Percentiles rank a stretch among this genome's conserved stretches.
Evolutionary conservation across 306 rosid genomes (phyloP).

Genomic region (Macrotyloma uniflorum): DNA sequence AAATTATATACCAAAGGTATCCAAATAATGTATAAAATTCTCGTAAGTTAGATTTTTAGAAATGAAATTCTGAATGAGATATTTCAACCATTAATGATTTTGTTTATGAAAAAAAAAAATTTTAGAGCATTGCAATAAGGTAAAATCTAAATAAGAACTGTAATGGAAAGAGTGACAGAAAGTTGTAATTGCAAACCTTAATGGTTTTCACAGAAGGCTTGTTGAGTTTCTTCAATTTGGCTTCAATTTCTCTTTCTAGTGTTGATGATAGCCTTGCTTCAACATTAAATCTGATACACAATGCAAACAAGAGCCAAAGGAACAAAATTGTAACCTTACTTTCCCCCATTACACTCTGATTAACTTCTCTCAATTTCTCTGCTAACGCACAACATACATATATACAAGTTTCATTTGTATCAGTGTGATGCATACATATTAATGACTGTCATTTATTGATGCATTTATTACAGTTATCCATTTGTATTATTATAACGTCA

Average conservation of each 20-base stretch:
- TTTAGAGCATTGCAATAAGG: neutral
- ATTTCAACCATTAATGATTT: too few relatives aligned
- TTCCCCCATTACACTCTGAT: slow-evolving; percentile 35
- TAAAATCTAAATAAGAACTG: neutral
- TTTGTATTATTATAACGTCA: too few relatives aligned
- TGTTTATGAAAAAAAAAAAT: neutral
- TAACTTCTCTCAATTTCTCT: neutral
- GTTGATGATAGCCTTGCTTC: slow-evolving; percentile 19
- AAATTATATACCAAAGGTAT: too few relatives aligned
- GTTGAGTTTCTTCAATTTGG: slow-evolving; percentile 58
- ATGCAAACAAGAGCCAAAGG: slow-evolving; percentile 31
- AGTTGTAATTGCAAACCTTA: slow-evolving; percentile 35
- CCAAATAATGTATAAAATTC: too few relatives aligned
- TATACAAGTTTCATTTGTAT: neutral
- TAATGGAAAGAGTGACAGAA: neutral
- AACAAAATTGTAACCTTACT: slow-evolving; percentile 16
- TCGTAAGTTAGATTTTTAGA: too few relatives aligned
- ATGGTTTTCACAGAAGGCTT: slow-evolving; percentile 57
- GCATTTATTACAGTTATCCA: neutral
- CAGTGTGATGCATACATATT: neutral
- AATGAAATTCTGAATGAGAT: too few relatives aligned
- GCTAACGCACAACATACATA: neutral
- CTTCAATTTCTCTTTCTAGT: slow-evolving; percentile 31
- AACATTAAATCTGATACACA: neutral
- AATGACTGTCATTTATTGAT: neutral